Percentiles rank a stretch among this genome's conserved stretches.
These are phyloP conservation scores for Candida mattraensis DNA, from an alignment of 805 yeast genomes.

Conservation along the genomic window DNA sequence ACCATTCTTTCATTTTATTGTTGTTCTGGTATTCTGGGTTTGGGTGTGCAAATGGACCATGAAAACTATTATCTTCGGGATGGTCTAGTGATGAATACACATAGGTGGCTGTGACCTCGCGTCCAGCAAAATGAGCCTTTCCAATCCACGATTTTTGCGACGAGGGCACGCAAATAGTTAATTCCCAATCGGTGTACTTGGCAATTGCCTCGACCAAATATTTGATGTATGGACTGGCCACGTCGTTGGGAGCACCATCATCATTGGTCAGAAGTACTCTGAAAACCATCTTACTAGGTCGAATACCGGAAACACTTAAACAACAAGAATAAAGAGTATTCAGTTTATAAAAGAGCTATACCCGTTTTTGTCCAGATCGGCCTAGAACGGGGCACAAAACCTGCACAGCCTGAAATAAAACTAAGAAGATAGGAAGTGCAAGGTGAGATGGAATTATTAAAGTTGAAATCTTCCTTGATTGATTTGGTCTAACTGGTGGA, in stretches of 20 bases:
- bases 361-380: no score
- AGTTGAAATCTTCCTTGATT: no score
- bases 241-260: constrained; percentile 88
- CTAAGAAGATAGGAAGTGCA: no score
- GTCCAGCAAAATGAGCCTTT: constrained; percentile 91
- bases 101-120: constrained; percentile 57
- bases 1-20: constrained; percentile 70
- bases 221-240: constrained; percentile 81
- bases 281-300: no score
- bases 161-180: constrained; percentile 81
- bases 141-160: constrained; percentile 95
- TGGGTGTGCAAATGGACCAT: constrained; percentile 66
- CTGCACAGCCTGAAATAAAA: no score
- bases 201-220: constrained; percentile 71
- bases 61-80: constrained; percentile 51
- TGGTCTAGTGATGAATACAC: constrained; percentile 54
- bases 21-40: constrained; percentile 40
- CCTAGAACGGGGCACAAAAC: no score
- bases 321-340: no score
- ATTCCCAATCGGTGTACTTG: constrained; percentile 73
- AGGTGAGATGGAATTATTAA: no score
- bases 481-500: constrained; percentile 48
- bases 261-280: constrained; percentile 77
- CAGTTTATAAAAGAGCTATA: no score
- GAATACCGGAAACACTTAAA: no score